phyloP scores from a whole-genome alignment of 257 asterid species.

The Perilla frutescens region DNA sequence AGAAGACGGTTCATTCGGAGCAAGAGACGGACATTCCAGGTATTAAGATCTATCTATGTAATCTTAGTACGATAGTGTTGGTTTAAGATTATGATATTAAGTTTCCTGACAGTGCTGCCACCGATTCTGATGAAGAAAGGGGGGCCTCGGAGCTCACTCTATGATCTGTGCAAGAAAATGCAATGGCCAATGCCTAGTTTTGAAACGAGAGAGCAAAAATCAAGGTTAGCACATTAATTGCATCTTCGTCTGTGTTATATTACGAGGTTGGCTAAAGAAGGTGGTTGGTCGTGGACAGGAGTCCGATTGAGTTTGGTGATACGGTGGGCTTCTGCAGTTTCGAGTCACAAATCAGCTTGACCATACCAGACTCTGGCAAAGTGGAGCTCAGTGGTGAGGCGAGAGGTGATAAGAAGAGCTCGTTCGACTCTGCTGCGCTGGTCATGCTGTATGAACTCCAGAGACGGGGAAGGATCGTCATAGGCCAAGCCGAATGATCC shows the following conservation, averaged over 20 bases:
- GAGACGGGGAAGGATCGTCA: slow-evolving; percentile 57
- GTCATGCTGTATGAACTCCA: slow-evolving; percentile 69
- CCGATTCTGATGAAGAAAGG: slow-evolving; percentile 82
- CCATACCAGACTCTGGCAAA: slow-evolving; percentile 63
- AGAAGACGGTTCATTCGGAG: slow-evolving; percentile 35
- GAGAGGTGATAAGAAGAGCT: slow-evolving; percentile 81
- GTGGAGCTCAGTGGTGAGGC: slow-evolving; percentile 72
- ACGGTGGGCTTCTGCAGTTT: slow-evolving; percentile 61
- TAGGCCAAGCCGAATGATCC: slow-evolving; percentile 20
- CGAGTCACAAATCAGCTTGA: slow-evolving; percentile 69
- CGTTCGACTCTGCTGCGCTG: slow-evolving; percentile 86
- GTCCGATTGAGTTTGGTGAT: slow-evolving; percentile 58
- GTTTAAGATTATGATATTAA: no score
- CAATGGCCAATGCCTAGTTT: slow-evolving; percentile 92
- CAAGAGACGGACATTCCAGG: slow-evolving; percentile 58
- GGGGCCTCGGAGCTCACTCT: slow-evolving; percentile 80
- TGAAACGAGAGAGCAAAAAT: slow-evolving; percentile 62
- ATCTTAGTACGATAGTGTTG: no score
- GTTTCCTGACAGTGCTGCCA: slow-evolving; percentile 56
- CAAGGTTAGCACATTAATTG: slow-evolving; percentile 53
- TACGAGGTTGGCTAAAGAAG: background rate
- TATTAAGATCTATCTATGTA: slow-evolving; percentile 22
- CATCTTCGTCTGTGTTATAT: background rate
- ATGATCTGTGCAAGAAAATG: slow-evolving; percentile 66
- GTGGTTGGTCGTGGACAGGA: slow-evolving; percentile 42